Evolutionary conservation across 352 stramenopile species (phyloP).

Genomic region (Paralagenidium karlingii): DNA sequence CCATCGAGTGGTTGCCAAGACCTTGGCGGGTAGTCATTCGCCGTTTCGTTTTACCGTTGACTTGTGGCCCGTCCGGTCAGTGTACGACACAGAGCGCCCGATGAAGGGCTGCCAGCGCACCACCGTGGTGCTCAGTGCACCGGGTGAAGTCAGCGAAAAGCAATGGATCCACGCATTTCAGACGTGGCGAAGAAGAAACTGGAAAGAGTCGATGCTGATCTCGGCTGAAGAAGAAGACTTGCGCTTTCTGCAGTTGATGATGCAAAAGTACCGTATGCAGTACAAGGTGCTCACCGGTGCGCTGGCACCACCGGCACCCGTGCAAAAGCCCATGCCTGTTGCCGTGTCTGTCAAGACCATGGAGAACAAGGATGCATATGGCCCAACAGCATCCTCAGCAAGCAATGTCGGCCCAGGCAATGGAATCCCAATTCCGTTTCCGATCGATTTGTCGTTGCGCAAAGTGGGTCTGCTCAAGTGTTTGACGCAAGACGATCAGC

Average conservation of each 20-base stretch:
- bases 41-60: conserved; percentile 66
- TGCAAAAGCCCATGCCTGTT: too few species aligned
- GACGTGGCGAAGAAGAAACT: conserved; percentile 67
- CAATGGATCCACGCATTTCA: conserved; percentile 52
- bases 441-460: too few species aligned
- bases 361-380: too few species aligned
- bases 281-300: background rate
- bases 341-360: too few species aligned
- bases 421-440: too few species aligned
- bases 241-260: background rate
- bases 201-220: conserved; percentile 53
- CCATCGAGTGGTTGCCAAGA: conserved; percentile 38
- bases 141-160: conserved; percentile 8
- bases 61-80: conserved; percentile 52
- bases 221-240: conserved; percentile 46
- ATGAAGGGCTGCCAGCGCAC: conserved; percentile 43
- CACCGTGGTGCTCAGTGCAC: conserved; percentile 40
- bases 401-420: too few species aligned
- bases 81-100: conserved; percentile 62
- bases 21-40: conserved; percentile 21
- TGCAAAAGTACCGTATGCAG: background rate
- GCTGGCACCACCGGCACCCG: too few species aligned
- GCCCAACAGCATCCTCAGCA: too few species aligned
- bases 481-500: too few species aligned
- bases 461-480: too few species aligned